These are phyloP conservation scores for Saccharomyces hybrid DNA, from an alignment of 1,139 yeast species.

Conservation along the genomic window DNA sequence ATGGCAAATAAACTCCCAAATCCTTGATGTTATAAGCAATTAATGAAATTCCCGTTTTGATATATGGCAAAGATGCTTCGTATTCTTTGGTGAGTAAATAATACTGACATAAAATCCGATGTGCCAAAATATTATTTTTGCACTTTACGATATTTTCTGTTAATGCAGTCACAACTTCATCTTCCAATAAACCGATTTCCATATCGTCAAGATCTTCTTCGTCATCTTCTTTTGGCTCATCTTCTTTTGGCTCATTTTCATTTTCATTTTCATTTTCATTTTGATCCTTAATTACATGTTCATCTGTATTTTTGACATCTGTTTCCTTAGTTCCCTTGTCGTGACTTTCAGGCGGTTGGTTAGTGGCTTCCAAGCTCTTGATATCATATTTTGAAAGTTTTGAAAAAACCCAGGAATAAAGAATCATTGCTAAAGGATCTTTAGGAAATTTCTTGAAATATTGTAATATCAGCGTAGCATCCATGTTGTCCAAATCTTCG, in stretches of 20 bases:
- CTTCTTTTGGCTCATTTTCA: conserved; percentile 24
- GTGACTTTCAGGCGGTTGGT: background rate
- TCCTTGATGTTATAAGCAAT: conserved; percentile 44
- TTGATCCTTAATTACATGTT: conserved; percentile 9
- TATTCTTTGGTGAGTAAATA: conserved; percentile 58
- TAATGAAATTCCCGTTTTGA: conserved; percentile 54
- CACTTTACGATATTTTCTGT: conserved; percentile 45
- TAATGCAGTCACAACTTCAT: conserved; percentile 48
- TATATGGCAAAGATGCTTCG: conserved; percentile 51
- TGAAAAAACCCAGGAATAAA: conserved; percentile 55
- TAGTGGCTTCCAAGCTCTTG: conserved; percentile 15
- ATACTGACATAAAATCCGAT: conserved; percentile 57
- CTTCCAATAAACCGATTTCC: conserved; percentile 35
- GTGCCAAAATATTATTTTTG: conserved; percentile 50
- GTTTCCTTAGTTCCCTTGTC: conserved; percentile 15
- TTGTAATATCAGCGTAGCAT: conserved; percentile 39
- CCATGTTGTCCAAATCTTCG: conserved; percentile 42
- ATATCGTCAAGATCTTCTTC: conserved; percentile 20
- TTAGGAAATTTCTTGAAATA: conserved; percentile 53
- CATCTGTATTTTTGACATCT: conserved; percentile 15
- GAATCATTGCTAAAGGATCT: conserved; percentile 56
- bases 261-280: conserved; percentile 19
- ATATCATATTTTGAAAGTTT: conserved; percentile 47
- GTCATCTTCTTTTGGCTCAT: conserved; percentile 21
- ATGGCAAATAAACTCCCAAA: conserved; percentile 41